Evolutionary conservation across 2,329 filamentous ascomycete species (phyloP).

Genomic region (Capronia epimyces): DNA sequence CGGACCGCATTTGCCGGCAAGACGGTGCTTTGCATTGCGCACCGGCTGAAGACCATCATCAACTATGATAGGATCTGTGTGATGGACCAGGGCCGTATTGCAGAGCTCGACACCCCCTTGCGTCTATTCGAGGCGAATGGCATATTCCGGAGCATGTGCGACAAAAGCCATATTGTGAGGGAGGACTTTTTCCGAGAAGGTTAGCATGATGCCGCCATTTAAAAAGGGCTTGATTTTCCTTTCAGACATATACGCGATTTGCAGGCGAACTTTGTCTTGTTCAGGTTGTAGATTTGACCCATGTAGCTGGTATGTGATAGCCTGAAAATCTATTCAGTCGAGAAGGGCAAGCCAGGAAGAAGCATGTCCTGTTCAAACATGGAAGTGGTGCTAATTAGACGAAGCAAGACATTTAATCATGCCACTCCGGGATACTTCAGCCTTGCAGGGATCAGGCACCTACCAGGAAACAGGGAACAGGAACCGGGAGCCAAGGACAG

Average conservation of each 20-base stretch:
- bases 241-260: not conserved
- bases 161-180: conserved; percentile 67
- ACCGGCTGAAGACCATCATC: conserved; percentile 85
- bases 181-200: conserved; percentile 34
- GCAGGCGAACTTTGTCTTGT: not conserved
- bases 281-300: not conserved
- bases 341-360: too few relatives aligned
- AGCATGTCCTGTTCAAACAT: too few relatives aligned
- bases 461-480: too few relatives aligned
- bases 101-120: conserved; percentile 74
- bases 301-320: not conserved
- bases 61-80: conserved; percentile 94
- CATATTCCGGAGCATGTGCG: conserved; percentile 87
- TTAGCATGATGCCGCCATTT: not conserved
- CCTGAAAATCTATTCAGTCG: too few relatives aligned
- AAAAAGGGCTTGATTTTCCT: not conserved
- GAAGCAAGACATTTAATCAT: too few relatives aligned
- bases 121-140: conserved; percentile 66
- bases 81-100: conserved; percentile 85
- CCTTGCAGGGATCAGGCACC: too few relatives aligned
- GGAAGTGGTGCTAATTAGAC: too few relatives aligned
- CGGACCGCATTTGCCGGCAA: conserved; percentile 76
- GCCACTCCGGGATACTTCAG: too few relatives aligned
- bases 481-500: too few relatives aligned
- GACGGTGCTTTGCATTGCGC: conserved; percentile 87